These are phyloP conservation scores for Dryas alaskensis DNA, from an alignment of 306 rosid species.

Conservation along the genomic window DNA sequence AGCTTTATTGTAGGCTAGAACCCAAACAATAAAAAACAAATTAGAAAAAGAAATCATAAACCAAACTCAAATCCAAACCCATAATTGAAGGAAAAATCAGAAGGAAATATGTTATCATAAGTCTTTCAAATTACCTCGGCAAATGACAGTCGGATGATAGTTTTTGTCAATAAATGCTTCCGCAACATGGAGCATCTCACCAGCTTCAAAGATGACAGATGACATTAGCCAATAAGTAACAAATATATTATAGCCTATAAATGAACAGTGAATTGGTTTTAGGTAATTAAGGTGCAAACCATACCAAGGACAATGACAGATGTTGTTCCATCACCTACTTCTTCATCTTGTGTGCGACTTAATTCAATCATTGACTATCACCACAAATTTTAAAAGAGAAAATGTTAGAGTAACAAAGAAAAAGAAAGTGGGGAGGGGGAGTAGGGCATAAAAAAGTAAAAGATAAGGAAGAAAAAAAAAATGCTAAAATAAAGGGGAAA, in stretches of 20 bases:
- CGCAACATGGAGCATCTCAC: slow-evolving; percentile 99
- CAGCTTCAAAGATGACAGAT: slow-evolving; percentile 48
- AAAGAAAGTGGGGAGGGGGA: background rate
- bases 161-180: slow-evolving; percentile 86
- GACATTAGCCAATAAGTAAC: background rate
- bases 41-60: background rate
- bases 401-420: slow-evolving; percentile 11
- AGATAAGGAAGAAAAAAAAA: background rate
- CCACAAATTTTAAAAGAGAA: slow-evolving; percentile 3
- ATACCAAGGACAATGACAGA: slow-evolving; percentile 95
- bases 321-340: slow-evolving; percentile 98
- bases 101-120: background rate
- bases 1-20: slow-evolving; percentile 88
- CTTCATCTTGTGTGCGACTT: slow-evolving; percentile 97
- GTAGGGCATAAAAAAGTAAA: background rate
- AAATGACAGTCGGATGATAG: slow-evolving; percentile 91
- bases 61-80: background rate
- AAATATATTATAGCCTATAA: background rate
- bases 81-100: background rate
- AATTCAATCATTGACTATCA: slow-evolving; percentile 91
- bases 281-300: slow-evolving; percentile 13
- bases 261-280: background rate
- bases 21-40: slow-evolving; percentile 20
- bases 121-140: slow-evolving; percentile 54
- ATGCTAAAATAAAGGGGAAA: background rate